Evolutionary conservation across 1,139 yeast genomes (phyloP).

Genomic region (Pichia sp.): DNA sequence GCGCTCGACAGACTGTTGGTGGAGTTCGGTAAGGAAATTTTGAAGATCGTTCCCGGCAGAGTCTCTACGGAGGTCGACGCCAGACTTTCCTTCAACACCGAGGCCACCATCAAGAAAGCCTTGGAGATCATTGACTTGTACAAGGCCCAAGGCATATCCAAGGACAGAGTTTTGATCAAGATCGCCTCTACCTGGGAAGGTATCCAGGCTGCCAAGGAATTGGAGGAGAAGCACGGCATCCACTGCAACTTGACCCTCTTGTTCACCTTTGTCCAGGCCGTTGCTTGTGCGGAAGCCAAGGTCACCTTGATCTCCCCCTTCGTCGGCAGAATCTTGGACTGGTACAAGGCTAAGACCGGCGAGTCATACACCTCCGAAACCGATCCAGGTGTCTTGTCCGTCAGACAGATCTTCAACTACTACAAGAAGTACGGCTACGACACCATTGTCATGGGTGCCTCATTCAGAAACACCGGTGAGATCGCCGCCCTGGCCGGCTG

Average conservation of each 20-base stretch:
- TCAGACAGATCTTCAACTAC: slow-evolving; percentile 86
- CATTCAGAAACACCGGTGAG: slow-evolving; percentile 97
- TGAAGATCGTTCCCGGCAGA: slow-evolving; percentile 96
- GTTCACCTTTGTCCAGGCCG: slow-evolving; percentile 95
- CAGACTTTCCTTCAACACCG: slow-evolving; percentile 90
- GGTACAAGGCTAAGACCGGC: slow-evolving; percentile 96
- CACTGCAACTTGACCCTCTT: slow-evolving; percentile 95
- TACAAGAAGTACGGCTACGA: slow-evolving; percentile 95
- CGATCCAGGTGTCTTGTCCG: slow-evolving; percentile 97
- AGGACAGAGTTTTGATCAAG: slow-evolving; percentile 91
- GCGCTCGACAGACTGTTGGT: slow-evolving; percentile 92
- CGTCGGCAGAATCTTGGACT: slow-evolving; percentile 98
- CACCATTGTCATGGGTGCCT: slow-evolving; percentile 99
- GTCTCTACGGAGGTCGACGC: slow-evolving; percentile 99
- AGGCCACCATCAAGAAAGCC: slow-evolving; percentile 91
- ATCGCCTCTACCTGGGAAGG: slow-evolving; percentile 99
- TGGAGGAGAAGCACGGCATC: slow-evolving; percentile 84
- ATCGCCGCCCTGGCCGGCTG: slow-evolving; percentile 96
- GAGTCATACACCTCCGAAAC: slow-evolving; percentile 72
- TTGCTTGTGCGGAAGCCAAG: slow-evolving; percentile 97
- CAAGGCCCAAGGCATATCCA: slow-evolving; percentile 74
- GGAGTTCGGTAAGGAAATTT: slow-evolving; percentile 92
- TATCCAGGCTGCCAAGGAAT: slow-evolving; percentile 95
- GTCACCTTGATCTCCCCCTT: slow-evolving; percentile 97
- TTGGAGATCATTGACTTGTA: slow-evolving; percentile 79